Percentiles rank a stretch among this genome's conserved stretches.
Evolutionary conservation across 2,329 filamentous ascomycete genomes (phyloP).

Genomic region (Colletotrichum sp.): DNA sequence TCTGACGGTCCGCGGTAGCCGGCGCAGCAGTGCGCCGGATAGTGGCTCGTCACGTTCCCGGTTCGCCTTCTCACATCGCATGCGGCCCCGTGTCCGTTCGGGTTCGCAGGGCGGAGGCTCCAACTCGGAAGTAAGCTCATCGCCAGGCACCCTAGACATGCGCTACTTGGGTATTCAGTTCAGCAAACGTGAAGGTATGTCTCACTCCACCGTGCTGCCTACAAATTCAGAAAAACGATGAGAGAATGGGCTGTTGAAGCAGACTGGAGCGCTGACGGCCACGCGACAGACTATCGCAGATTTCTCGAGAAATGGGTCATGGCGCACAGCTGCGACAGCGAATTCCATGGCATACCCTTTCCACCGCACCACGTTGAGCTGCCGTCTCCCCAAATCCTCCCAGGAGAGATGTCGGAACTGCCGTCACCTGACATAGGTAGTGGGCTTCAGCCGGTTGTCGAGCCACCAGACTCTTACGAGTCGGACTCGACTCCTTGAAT

Average conservation of each 20-base stretch:
- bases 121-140: conserved; percentile 26
- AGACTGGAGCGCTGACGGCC: not conserved
- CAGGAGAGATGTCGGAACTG: conserved; percentile 27
- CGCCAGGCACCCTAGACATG: conserved; percentile 40
- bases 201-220: not conserved
- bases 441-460: conserved; percentile 33
- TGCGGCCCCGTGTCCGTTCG: conserved; percentile 43
- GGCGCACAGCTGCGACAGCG: conserved; percentile 50
- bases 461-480: conserved; percentile 27
- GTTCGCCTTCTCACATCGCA: conserved; percentile 48
- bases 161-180: conserved; percentile 56
- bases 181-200: conserved; percentile 49
- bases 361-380: conserved; percentile 51
- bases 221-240: not conserved
- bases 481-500: conserved; percentile 12
- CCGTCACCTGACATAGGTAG: conserved; percentile 14
- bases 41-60: conserved; percentile 38
- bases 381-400: conserved; percentile 49
- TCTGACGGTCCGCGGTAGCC: conserved; percentile 42
- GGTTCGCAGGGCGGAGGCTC: conserved; percentile 25
- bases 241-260: not conserved
- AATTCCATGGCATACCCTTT: conserved; percentile 50
- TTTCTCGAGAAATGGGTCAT: conserved; percentile 52
- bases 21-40: conserved; percentile 46
- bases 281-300: conserved; percentile 44